These are phyloP conservation scores for Exophiala sp. DNA, from an alignment of 2,329 filamentous ascomycete genomes.

Conservation along the genomic window DNA sequence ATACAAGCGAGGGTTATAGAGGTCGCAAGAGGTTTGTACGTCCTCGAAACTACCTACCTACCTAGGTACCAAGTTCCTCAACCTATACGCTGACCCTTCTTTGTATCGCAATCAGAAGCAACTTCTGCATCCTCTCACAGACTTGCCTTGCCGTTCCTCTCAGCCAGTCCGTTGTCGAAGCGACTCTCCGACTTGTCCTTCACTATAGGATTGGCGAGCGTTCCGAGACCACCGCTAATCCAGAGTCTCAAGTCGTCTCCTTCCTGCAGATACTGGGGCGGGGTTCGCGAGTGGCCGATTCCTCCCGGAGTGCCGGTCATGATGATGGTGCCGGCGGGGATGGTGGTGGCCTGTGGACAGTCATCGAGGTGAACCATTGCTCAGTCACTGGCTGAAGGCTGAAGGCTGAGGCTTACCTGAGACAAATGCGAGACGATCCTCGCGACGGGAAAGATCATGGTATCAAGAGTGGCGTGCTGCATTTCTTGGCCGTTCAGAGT, in stretches of 20 bases:
- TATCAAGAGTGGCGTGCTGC: neutral
- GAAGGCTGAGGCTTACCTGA: neutral
- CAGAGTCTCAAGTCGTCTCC: constrained; percentile 35
- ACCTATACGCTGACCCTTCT: too few relatives aligned
- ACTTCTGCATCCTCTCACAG: too few relatives aligned
- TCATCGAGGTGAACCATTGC: constrained; percentile 9
- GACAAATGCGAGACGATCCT: constrained; percentile 5
- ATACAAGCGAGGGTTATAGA: too few relatives aligned
- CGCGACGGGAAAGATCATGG: constrained; percentile 4
- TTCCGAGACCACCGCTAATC: constrained; percentile 7
- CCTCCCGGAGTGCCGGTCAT: constrained; percentile 42
- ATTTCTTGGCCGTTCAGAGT: constrained; percentile 4
- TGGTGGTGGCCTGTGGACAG: constrained; percentile 35
- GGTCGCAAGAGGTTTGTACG: too few relatives aligned
- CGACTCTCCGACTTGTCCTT: constrained; percentile 3
- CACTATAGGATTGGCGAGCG: constrained; percentile 2
- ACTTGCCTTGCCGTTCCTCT: constrained; percentile 62
- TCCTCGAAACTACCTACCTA: too few relatives aligned
- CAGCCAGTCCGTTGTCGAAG: constrained; percentile 1
- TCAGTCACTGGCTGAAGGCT: neutral
- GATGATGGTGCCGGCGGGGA: constrained; percentile 40
- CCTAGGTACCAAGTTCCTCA: too few relatives aligned
- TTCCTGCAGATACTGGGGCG: constrained; percentile 40
- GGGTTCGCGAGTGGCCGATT: constrained; percentile 38
- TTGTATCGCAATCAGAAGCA: too few relatives aligned